Conservation (phyloP, 2,329 filamentous ascomycete species). For the Cytospora paraplurivora region DNA sequence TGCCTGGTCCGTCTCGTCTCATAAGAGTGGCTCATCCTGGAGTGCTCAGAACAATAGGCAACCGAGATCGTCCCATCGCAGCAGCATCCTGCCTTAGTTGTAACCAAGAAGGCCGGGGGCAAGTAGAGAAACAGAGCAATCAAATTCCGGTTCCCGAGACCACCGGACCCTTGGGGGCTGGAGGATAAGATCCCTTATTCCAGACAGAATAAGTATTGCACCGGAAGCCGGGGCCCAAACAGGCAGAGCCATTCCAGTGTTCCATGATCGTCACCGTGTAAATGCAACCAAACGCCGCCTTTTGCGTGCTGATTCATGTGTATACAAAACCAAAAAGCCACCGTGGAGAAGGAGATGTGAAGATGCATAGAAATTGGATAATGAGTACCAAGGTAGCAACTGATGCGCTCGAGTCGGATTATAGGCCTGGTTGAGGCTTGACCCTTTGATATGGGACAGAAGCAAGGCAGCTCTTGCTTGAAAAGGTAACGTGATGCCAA, state of each 20-base stretch:
- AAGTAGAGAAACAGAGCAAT: conserved; percentile 20
- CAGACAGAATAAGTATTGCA: conserved; percentile 17
- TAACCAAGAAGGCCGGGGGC: conserved; percentile 11
- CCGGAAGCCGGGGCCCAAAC: conserved; percentile 6
- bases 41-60: conserved; percentile 15
- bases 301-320: conserved; percentile 22
- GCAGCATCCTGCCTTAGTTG: conserved; percentile 13
- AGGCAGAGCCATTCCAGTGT: conserved; percentile 15
- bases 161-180: conserved; percentile 9
- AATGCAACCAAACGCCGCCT: conserved; percentile 27
- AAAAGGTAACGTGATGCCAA: not conserved
- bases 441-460: not conserved
- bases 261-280: conserved; percentile 16
- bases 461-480: not conserved
- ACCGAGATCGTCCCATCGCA: conserved; percentile 15
- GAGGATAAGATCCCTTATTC: conserved; percentile 21
- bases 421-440: not conserved
- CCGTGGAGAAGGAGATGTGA: conserved; percentile 8
- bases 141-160: conserved; percentile 23
- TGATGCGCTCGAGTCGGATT: not conserved
- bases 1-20: conserved; percentile 18
- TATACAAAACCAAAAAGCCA: conserved; percentile 12
- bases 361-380: conserved; percentile 10
- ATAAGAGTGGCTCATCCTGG: conserved; percentile 9
- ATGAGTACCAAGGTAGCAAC: not conserved